Conservation (phyloP, 495 filamentous ascomycete species). For the Penicillium chermesinum region DNA sequence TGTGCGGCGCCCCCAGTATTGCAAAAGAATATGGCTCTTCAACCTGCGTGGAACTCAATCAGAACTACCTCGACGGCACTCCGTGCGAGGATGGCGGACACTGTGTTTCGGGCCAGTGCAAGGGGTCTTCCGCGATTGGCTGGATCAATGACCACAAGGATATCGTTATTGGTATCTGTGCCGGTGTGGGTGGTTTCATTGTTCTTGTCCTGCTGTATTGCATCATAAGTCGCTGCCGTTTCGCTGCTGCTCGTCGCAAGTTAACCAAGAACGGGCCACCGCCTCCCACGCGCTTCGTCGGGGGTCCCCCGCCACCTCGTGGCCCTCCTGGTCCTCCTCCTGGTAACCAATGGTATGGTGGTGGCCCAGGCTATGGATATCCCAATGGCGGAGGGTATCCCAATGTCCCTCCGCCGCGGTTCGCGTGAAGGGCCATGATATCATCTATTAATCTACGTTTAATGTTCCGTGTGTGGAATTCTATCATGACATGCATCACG, state of each 20-base stretch:
- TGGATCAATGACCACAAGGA: slow-evolving; percentile 69
- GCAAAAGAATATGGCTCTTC: slow-evolving; percentile 33
- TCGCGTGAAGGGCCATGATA: neutral
- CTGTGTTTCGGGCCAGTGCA: slow-evolving; percentile 70
- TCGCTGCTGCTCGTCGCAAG: slow-evolving; percentile 20
- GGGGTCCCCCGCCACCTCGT: slow-evolving; percentile 19
- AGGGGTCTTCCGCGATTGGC: slow-evolving; percentile 55
- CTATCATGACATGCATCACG: neutral
- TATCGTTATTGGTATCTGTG: slow-evolving; percentile 68
- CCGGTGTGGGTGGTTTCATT: slow-evolving; percentile 62
- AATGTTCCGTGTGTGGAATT: neutral
- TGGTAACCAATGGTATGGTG: slow-evolving; percentile 26
- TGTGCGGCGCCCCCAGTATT: slow-evolving; percentile 69
- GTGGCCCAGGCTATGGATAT: slow-evolving; percentile 24
- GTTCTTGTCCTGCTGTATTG: slow-evolving; percentile 58
- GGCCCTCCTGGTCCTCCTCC: slow-evolving; percentile 10
- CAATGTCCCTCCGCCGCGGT: slow-evolving; percentile 12
- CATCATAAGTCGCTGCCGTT: slow-evolving; percentile 50
- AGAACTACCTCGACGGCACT: slow-evolving; percentile 94
- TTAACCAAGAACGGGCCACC: slow-evolving; percentile 25
- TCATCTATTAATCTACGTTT: neutral
- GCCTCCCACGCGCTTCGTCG: slow-evolving; percentile 8
- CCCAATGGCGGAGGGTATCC: slow-evolving; percentile 28
- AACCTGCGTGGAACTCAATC: slow-evolving; percentile 64
- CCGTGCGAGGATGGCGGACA: slow-evolving; percentile 74